Percentiles rank a stretch among this genome's conserved stretches.
Evolutionary conservation across 495 filamentous ascomycete species (phyloP).

Genomic region (Aspergillus biplanus): DNA sequence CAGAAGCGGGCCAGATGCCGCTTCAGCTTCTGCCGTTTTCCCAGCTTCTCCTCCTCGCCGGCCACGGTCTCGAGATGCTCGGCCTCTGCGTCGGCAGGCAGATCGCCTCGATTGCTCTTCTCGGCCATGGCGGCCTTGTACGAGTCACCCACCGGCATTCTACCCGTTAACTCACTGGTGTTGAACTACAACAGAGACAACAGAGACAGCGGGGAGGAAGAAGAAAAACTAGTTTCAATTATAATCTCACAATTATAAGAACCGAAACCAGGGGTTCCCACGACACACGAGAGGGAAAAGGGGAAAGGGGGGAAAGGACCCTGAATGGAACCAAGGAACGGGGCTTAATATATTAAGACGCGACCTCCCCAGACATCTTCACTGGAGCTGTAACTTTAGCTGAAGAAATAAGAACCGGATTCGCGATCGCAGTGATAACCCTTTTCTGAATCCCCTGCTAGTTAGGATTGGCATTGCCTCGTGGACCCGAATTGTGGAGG

Average conservation of each 20-base stretch:
- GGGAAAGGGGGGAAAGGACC: background rate
- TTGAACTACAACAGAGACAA: too few relatives aligned
- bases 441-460: background rate
- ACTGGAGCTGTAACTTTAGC: too few relatives aligned
- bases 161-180: too few relatives aligned
- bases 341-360: conserved; percentile 11
- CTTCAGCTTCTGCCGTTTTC: conserved; percentile 13
- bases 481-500: conserved; percentile 14
- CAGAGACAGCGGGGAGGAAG: too few relatives aligned
- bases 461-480: conserved; percentile 10
- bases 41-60: background rate
- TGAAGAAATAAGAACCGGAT: too few relatives aligned
- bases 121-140: conserved; percentile 15
- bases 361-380: background rate
- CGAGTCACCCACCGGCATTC: conserved; percentile 22
- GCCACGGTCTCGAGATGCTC: conserved; percentile 24
- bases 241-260: background rate
- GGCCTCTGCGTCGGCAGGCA: conserved; percentile 1
- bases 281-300: background rate
- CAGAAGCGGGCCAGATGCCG: conserved; percentile 45
- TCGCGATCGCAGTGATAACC: background rate
- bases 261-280: background rate
- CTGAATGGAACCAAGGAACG: conserved; percentile 2
- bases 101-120: conserved; percentile 5
- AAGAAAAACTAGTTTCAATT: too few relatives aligned